Evolutionary conservation across 345 rosid genomes (phyloP), one percentile per base, ranked within the genome.

Genomic region (Salix caprea): DNA sequence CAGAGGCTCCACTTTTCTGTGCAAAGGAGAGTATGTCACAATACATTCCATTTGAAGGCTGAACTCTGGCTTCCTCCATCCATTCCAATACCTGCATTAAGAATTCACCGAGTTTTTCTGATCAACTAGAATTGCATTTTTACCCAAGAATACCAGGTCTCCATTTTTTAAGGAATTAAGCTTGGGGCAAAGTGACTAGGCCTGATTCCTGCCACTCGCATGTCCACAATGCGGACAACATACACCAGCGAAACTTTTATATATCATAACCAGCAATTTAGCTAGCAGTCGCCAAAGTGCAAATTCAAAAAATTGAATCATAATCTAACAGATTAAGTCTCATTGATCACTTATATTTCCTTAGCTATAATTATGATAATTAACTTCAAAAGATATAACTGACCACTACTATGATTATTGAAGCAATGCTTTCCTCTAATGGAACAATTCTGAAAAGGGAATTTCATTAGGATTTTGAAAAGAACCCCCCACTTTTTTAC

Each of bases 61-160:
- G 86, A 77, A 90, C 77, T 74, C 91, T 88, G 12, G 89, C 86
- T 75, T 89, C 95, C 81, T 80, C 83, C 97, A 92, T 93, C 99
- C 97, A 95, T 68, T 89, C 91, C 70, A 90, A 78, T 42, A 95
- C 93, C 97, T 94, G 85, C 77, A 83, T 52, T 19, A 40, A 19
- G 48, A 74, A 73, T n/a, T 75, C 62, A 19, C 61, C 3, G 21
- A 40, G 56, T 39, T 32, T 66, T 71, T 16, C 28, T 58, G 67
- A 62, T 30, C 4, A 56, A 40, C 50, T 48, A 18, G 23, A 32
- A 68, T 3, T 46, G 26, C 18, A 70, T 5, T 13, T 13, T 42
- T 23, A 42, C 39, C 39, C 8, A 69, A 26, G 73, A 15, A 16
- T 1, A 50, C 39, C 12, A 46, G 2, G 21, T 32, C 23, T 3